These are phyloP conservation scores for Daldinia decipiens DNA, from an alignment of 495 filamentous ascomycete species.

Conservation along the genomic window DNA sequence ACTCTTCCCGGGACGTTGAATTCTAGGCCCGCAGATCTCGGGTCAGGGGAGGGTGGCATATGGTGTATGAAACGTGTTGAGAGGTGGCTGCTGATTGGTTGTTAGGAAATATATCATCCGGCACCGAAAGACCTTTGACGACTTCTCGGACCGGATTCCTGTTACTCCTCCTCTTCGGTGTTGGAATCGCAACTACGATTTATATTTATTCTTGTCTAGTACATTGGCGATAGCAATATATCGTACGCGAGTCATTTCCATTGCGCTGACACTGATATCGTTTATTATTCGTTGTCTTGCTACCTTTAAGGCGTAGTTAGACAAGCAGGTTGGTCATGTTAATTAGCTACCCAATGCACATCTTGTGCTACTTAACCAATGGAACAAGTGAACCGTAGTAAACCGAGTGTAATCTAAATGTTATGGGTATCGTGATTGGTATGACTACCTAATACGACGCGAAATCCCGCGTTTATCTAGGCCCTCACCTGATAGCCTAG, in stretches of 20 bases:
- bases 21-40: neutral
- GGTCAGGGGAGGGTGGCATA: neutral
- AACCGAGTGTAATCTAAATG: neutral
- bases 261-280: neutral
- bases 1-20: neutral
- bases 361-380: neutral
- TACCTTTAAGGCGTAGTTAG: neutral
- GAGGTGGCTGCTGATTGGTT: neutral
- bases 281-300: neutral
- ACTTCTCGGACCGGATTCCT: neutral
- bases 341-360: neutral
- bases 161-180: neutral
- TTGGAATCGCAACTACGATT: neutral
- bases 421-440: constrained; percentile 20
- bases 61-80: neutral
- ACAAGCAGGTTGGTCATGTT: neutral
- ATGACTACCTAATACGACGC: constrained; percentile 1
- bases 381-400: neutral
- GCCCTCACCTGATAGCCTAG: neutral
- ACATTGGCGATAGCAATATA: neutral
- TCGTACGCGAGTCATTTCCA: neutral
- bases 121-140: neutral
- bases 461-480: neutral
- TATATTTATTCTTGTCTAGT: neutral
- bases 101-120: neutral